Conservation (phyloP, 345 rosid genomes). For the Euphorbia pulcherrima region DNA sequence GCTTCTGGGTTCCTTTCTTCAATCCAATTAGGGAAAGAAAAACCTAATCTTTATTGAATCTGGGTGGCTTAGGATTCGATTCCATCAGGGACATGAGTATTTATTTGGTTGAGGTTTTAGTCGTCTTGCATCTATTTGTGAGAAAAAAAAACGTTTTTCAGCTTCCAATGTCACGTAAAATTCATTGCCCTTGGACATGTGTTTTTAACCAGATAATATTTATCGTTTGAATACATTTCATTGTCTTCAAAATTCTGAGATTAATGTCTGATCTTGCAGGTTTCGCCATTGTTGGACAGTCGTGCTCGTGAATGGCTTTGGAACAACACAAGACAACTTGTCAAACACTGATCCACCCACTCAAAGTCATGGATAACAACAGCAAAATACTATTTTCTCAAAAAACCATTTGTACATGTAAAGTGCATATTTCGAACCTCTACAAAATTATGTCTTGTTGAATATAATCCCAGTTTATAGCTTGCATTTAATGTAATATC, state of each 20-base stretch:
- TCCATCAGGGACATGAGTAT: no score
- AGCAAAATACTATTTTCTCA: neutral
- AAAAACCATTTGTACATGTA: neutral
- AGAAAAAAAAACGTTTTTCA: no score
- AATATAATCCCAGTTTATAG: no score
- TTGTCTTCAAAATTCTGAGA: neutral
- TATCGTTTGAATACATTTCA: no score
- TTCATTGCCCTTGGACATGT: neutral
- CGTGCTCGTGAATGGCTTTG: constrained; percentile 75
- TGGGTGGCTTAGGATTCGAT: no score
- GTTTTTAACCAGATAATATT: no score
- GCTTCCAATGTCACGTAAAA: no score
- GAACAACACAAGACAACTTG: constrained; percentile 65
- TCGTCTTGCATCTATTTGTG: no score
- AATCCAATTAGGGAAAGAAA: neutral
- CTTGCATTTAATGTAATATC: no score
- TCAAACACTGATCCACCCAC: constrained; percentile 32
- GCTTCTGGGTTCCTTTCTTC: neutral
- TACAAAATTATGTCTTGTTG: neutral
- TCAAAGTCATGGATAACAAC: neutral
- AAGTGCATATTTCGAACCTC: neutral
- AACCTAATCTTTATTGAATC: neutral
- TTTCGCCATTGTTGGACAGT: constrained; percentile 78
- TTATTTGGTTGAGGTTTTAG: no score
- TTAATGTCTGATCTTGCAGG: constrained; percentile 39